Percentiles rank a stretch among this genome's conserved stretches.
Conservation (phyloP, 441 rosid species). For the Pelargonium cotyledonis region DNA sequence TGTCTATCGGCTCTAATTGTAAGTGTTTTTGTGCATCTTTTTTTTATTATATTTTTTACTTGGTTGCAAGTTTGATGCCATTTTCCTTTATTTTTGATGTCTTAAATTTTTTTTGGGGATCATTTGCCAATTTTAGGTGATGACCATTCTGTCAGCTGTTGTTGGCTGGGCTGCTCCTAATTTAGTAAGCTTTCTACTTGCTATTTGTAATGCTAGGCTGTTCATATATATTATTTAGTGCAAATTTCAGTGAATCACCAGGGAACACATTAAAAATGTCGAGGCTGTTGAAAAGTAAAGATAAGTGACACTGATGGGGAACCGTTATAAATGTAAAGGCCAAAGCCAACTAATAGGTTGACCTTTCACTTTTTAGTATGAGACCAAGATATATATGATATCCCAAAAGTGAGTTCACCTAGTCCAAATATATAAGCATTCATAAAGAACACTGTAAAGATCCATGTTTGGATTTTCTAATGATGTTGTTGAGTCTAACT, state of each 20-base stretch:
- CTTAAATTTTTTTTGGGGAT: neutral
- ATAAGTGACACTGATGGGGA: too few species aligned
- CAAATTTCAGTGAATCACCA: neutral
- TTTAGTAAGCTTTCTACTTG: slow-evolving; percentile 12
- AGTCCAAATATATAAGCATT: neutral
- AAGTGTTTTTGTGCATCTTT: slow-evolving; percentile 3
- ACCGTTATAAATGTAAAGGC: too few species aligned
- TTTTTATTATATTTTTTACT: neutral
- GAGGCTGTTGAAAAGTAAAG: too few species aligned
- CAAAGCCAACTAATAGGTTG: too few species aligned
- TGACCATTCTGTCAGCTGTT: slow-evolving; percentile 16
- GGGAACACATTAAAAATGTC: too few species aligned
- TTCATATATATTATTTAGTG: neutral
- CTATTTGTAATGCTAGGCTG: neutral
- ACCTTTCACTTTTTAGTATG: too few species aligned
- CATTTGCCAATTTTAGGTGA: slow-evolving; percentile 10
- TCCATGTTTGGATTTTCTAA: neutral
- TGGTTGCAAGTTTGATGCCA: neutral
- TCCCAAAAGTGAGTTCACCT: too few species aligned
- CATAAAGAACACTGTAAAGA: neutral
- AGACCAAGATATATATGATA: too few species aligned
- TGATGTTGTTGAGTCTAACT: neutral
- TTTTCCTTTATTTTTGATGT: neutral
- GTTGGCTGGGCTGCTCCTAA: slow-evolving; percentile 28
- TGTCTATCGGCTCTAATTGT: slow-evolving; percentile 24